phyloP scores from a whole-genome alignment of 768 basidiomycete species.

The Mycena rosella region DNA sequence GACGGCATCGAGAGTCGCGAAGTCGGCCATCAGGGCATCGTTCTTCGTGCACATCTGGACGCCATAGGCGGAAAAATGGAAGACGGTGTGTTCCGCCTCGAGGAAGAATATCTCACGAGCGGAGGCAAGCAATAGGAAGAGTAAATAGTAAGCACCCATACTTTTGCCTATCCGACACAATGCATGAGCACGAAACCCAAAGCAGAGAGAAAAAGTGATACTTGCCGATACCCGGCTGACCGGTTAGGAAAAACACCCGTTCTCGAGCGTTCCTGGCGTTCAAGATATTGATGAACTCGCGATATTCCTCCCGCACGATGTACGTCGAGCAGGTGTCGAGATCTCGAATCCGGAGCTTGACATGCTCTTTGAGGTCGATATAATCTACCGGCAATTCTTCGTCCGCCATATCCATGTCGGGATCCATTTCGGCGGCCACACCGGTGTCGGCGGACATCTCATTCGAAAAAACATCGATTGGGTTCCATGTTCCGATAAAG shows the following conservation, averaged over 20 bases:
- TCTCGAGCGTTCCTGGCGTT: not conserved
- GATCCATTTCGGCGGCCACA: too few species aligned
- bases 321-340: not conserved
- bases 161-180: slow-evolving; percentile 23
- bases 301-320: slow-evolving; percentile 16
- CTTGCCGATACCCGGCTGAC: slow-evolving; percentile 25
- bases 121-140: slow-evolving; percentile 5
- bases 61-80: slow-evolving; percentile 19
- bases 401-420: too few species aligned
- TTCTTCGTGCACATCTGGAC: not conserved
- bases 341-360: too few species aligned
- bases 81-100: not conserved
- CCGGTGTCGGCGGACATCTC: too few species aligned
- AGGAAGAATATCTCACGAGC: slow-evolving; percentile 10
- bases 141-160: not conserved
- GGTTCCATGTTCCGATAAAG: too few species aligned
- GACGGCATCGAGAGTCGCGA: not conserved
- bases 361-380: too few species aligned
- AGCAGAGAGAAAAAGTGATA: slow-evolving; percentile 12
- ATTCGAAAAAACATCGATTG: too few species aligned
- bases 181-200: slow-evolving; percentile 16
- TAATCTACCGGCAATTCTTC: too few species aligned
- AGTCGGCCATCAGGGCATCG: not conserved
- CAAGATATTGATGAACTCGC: slow-evolving; percentile 15
- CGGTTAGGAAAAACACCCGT: slow-evolving; percentile 19